These are phyloP conservation scores for Thozetella sp. DNA, from an alignment of 495 filamentous ascomycete species.

Conservation along the genomic window DNA sequence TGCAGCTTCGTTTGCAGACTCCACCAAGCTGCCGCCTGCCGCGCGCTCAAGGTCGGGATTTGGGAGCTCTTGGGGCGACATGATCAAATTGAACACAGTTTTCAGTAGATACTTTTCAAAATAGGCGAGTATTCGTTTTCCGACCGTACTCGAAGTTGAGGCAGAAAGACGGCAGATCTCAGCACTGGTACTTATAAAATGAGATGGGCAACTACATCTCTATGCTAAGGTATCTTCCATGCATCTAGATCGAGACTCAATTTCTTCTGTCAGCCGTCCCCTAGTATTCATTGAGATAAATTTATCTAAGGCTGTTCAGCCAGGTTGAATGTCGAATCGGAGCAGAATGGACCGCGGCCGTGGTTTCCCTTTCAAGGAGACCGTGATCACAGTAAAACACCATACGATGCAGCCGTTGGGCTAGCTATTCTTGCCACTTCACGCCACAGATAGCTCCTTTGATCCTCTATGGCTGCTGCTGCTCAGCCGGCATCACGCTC, in stretches of 20 bases:
- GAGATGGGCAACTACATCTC: too few relatives aligned
- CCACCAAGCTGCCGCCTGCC: slow-evolving; percentile 1
- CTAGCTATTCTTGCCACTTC: not conserved
- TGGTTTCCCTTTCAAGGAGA: not conserved
- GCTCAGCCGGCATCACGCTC: not conserved
- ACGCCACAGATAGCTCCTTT: not conserved
- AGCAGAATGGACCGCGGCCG: too few relatives aligned
- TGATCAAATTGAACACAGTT: not conserved
- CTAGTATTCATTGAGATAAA: too few relatives aligned
- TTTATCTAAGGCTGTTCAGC: too few relatives aligned
- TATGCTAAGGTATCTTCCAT: too few relatives aligned
- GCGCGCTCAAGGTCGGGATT: slow-evolving; percentile 5
- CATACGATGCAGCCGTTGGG: not conserved
- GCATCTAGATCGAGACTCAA: too few relatives aligned
- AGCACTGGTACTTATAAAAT: not conserved
- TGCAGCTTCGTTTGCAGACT: not conserved
- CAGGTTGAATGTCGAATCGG: too few relatives aligned
- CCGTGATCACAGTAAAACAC: not conserved
- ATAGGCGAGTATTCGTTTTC: not conserved
- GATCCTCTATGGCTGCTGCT: not conserved
- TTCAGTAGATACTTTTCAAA: not conserved
- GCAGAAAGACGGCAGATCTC: not conserved
- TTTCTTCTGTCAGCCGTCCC: too few relatives aligned
- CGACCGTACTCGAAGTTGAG: not conserved
- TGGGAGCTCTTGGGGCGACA: not conserved